Evolutionary conservation across 768 basidiomycete genomes (phyloP), one percentile per base, ranked within the genome.

Genomic region (Boletus sp.): DNA sequence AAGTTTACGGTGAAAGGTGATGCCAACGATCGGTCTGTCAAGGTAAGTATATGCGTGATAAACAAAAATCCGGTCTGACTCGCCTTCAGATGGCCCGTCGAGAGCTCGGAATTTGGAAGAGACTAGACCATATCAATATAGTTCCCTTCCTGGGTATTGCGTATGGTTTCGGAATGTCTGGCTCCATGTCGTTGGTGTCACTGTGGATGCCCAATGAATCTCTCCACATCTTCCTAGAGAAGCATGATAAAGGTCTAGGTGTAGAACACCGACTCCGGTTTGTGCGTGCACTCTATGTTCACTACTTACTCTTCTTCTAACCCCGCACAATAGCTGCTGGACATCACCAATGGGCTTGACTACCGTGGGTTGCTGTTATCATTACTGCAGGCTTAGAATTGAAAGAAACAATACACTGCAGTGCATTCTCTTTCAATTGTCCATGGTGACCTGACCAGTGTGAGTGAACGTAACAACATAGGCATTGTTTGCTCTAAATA

Each of bases 401-500:
- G 24, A 24, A 24, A 9, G 6, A 9, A 5, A 32, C 47, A 32
- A 54, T 4, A 24, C 4, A 3, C 8, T 5, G 49, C 35, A 63
- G 62, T 63, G 10, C 62, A 63, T 36, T 49, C 53, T 7, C 47
- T 32, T 20, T 12, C 36, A 1, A 28, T 63, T 14, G 41, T 58
- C 7, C 62, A 63, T 18, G 60, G 62, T 9, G 54, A 63, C 29
- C 44, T 63, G 6, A 62, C 32, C 32, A 45, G 53, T 37, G 60
- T 46, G 37, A 40, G 39, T 54, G 4, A 14, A 15, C 10, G 9
- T 33, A 3, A n/a, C 14, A 29, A 29, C 37, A 15, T 35, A 28
- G 18, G 39, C 15, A 14, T 5, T 40, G 14, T 18, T 46, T 56
- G 32, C 5, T 20, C 39, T 50, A 30, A 52, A 35, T 5, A 14